phyloP scores from a whole-genome alignment of 805 yeast species.

The Hemisphaericaspora nanyangensis region DNA sequence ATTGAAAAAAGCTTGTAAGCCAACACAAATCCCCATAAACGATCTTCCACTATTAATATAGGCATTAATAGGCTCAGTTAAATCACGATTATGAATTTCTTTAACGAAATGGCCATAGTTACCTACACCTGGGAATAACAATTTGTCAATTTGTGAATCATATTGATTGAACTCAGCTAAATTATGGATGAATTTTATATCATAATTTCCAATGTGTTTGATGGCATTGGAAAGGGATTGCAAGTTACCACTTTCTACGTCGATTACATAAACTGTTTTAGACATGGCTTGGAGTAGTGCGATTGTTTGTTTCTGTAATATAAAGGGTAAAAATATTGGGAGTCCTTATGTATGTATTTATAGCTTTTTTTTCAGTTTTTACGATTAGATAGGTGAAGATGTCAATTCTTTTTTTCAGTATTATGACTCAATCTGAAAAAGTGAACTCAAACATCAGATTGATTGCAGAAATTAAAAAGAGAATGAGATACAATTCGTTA shows the following conservation, averaged over 20 bases:
- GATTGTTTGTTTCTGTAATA: no score
- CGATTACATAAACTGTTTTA: slow-evolving; percentile 63
- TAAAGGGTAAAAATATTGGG: no score
- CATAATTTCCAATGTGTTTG: slow-evolving; percentile 63
- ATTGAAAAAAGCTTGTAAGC: slow-evolving; percentile 78
- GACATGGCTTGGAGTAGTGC: slow-evolving; percentile 15
- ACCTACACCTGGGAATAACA: slow-evolving; percentile 96
- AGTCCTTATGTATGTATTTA: no score
- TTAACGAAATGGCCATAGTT: slow-evolving; percentile 92
- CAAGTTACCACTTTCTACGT: slow-evolving; percentile 90
- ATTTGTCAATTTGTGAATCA: slow-evolving; percentile 44
- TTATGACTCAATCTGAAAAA: no score
- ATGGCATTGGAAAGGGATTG: slow-evolving; percentile 88
- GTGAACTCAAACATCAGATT: no score
- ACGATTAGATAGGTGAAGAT: no score
- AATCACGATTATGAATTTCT: slow-evolving; percentile 56
- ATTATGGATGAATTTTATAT: slow-evolving; percentile 56
- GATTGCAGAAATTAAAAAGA: no score
- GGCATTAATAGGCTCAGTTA: slow-evolving; percentile 59
- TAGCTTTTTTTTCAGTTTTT: no score
- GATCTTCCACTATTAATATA: slow-evolving; percentile 79
- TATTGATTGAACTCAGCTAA: slow-evolving; percentile 48
- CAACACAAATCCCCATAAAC: slow-evolving; percentile 97
- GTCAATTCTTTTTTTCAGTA: no score
- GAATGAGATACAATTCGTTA: no score